A percentile compares a stretch with the other conserved stretches of the same genome.
phyloP scores from a whole-genome alignment of 768 basidiomycete genomes.

The Suillus clintonianus region DNA sequence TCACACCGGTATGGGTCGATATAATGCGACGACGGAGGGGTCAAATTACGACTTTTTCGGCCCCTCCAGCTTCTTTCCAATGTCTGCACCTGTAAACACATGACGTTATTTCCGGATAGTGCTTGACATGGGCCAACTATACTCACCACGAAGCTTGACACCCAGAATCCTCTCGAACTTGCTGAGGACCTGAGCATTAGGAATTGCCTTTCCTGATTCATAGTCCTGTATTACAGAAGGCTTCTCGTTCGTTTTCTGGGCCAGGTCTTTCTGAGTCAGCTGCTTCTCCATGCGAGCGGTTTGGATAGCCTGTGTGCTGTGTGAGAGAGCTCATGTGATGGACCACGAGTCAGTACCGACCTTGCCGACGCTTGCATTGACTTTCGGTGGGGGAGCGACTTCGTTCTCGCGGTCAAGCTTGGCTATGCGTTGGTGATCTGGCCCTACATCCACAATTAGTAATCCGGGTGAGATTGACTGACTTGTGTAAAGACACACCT shows the following conservation, averaged over 20 bases:
- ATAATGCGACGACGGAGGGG: conserved; percentile 36
- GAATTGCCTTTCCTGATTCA: conserved; percentile 85
- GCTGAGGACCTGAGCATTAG: conserved; percentile 80
- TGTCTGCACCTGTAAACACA: conserved; percentile 57
- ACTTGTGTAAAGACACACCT: conserved; percentile 44
- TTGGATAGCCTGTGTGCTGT: conserved; percentile 68
- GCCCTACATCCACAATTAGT: conserved; percentile 47
- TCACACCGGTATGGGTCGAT: conserved; percentile 28
- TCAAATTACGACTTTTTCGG: conserved; percentile 67
- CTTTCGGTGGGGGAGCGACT: conserved; percentile 87
- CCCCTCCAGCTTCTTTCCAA: conserved; percentile 85
- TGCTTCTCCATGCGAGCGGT: conserved; percentile 75
- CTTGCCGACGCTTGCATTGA: conserved; percentile 71
- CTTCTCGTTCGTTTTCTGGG: conserved; percentile 92
- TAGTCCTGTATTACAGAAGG: conserved; percentile 87
- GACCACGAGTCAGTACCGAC: conserved; percentile 39
- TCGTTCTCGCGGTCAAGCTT: conserved; percentile 96
- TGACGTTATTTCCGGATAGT: conserved; percentile 2
- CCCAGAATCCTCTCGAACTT: conserved; percentile 87
- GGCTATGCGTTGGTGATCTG: conserved; percentile 91
- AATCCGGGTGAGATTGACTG: background rate
- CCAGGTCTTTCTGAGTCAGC: conserved; percentile 89
- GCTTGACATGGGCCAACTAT: background rate
- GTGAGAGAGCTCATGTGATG: conserved; percentile 6
- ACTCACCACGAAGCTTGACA: conserved; percentile 86